Evolutionary conservation across 371 early-diverging fungal species (phyloP).

Genomic region (Entomophthora muscae): DNA sequence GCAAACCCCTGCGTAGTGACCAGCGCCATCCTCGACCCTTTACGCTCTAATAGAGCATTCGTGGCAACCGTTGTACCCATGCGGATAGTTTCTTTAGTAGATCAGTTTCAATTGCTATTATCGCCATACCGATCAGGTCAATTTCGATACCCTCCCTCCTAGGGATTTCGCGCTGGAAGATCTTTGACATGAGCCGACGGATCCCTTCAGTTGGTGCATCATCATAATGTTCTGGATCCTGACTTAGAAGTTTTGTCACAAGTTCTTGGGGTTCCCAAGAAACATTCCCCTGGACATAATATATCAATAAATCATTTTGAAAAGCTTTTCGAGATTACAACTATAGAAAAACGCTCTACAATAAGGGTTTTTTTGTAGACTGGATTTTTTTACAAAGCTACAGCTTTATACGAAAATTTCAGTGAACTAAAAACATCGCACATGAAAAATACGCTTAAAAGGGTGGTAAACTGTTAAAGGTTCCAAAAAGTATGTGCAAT

Average conservation of each 20-base stretch:
- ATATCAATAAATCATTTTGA: constrained; percentile 23
- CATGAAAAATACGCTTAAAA: too few species aligned
- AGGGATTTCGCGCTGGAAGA: constrained; percentile 49
- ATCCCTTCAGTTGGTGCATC: constrained; percentile 93
- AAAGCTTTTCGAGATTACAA: neutral
- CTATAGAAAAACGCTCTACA: too few species aligned
- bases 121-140: neutral
- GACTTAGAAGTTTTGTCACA: constrained; percentile 71
- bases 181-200: constrained; percentile 69
- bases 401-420: too few species aligned
- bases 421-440: too few species aligned
- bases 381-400: too few species aligned
- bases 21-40: constrained; percentile 74
- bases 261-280: constrained; percentile 23
- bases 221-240: constrained; percentile 77
- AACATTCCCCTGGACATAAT: constrained; percentile 26
- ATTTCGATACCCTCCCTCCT: constrained; percentile 21
- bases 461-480: too few species aligned
- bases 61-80: constrained; percentile 98
- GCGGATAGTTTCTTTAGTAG: constrained; percentile 48
- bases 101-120: neutral
- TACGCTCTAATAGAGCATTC: constrained; percentile 77
- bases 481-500: too few species aligned
- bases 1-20: constrained; percentile 84
- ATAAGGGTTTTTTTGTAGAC: too few species aligned